phyloP scores from a whole-genome alignment of 2,329 filamentous ascomycete genomes.

The Fusarium sp. region DNA sequence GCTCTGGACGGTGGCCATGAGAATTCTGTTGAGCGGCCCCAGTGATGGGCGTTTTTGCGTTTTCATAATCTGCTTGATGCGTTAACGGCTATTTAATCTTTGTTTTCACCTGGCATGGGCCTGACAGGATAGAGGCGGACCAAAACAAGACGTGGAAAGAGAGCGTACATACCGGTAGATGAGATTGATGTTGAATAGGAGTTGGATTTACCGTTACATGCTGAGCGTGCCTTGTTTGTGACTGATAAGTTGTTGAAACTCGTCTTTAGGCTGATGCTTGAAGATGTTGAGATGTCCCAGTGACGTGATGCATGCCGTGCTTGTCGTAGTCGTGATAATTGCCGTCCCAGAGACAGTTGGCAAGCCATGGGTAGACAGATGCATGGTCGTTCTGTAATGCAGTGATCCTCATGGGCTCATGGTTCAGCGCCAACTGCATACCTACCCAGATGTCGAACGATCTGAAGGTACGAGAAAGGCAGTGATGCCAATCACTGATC shows the following conservation, averaged over 20 bases:
- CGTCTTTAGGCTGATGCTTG: background rate
- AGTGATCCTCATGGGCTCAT: background rate
- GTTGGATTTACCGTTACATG: constrained; percentile 13
- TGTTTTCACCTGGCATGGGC: constrained; percentile 29
- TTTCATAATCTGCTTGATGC: constrained; percentile 43
- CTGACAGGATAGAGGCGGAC: constrained; percentile 37
- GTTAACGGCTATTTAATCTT: constrained; percentile 46
- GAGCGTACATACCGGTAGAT: constrained; percentile 33
- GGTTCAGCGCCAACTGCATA: background rate
- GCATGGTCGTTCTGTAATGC: background rate
- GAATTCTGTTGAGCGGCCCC: constrained; percentile 39
- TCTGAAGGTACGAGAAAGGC: background rate
- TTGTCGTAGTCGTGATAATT: background rate
- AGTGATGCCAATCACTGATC: background rate
- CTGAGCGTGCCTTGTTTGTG: background rate
- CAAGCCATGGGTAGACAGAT: background rate
- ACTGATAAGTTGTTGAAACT: background rate
- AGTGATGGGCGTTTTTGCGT: constrained; percentile 32
- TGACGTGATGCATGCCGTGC: background rate
- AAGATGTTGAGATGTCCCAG: background rate
- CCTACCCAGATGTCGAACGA: background rate
- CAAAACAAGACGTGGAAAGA: constrained; percentile 35
- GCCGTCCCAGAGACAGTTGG: background rate
- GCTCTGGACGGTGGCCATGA: constrained; percentile 33
- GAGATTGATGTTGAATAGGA: constrained; percentile 27